Percentiles rank a stretch among this genome's conserved stretches.
phyloP scores from a whole-genome alignment of 2,329 filamentous ascomycete species.

The Diaporthe ampelina region DNA sequence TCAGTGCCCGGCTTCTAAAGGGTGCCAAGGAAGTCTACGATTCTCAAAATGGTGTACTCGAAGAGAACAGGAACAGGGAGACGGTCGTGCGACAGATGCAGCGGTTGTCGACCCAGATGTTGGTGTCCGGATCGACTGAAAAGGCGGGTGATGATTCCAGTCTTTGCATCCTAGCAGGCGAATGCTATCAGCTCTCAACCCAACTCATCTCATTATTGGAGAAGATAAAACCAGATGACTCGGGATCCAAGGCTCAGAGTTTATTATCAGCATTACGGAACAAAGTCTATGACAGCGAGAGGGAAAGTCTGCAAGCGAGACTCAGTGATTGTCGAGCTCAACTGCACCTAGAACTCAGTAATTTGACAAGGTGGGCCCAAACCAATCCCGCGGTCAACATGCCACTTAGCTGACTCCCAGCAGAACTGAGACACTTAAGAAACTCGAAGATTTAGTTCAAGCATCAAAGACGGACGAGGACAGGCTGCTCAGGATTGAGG shows the following conservation, averaged over 20 bases:
- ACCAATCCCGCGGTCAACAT: fast-evolving
- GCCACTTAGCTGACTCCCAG: not conserved
- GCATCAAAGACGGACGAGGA: conserved; percentile 5
- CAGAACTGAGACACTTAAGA: not conserved
- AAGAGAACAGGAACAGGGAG: conserved; percentile 18
- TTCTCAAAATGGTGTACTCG: conserved; percentile 9
- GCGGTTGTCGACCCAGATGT: not conserved
- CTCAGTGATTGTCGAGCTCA: conserved; percentile 10
- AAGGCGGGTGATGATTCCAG: not conserved
- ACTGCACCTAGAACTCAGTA: conserved; percentile 13
- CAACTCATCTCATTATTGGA: not conserved
- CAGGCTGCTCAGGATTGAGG: conserved; percentile 5
- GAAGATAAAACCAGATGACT: conserved; percentile 10
- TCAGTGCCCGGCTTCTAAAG: not conserved
- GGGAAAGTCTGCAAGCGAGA: not conserved
- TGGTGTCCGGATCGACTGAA: not conserved
- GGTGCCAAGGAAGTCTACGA: not conserved
- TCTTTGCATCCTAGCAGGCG: not conserved
- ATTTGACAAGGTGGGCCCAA: not conserved
- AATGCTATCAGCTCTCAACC: not conserved
- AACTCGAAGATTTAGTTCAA: not conserved
- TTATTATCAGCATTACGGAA: not conserved
- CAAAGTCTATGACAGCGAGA: conserved; percentile 18
- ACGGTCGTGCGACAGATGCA: conserved; percentile 16
- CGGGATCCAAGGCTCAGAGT: not conserved